Evolutionary conservation across 345 rosid genomes (phyloP).

Genomic region (Theobroma cacao): DNA sequence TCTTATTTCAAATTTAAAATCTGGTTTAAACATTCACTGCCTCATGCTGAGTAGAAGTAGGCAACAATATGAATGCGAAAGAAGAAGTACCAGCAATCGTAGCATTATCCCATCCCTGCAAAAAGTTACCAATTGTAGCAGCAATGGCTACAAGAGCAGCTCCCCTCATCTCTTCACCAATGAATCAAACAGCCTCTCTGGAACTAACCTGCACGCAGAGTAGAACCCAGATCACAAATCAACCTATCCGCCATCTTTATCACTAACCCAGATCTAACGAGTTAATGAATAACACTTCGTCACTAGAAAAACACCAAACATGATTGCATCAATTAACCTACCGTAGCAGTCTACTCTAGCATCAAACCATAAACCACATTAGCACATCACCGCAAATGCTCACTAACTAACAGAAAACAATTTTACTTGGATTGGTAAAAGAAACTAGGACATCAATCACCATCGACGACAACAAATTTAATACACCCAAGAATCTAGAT

Average conservation of each 20-base stretch:
- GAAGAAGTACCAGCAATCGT: constrained; percentile 81
- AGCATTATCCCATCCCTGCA: constrained; percentile 99
- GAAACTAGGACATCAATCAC: neutral
- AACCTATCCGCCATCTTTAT: constrained; percentile 4
- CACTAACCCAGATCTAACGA: neutral
- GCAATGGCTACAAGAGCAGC: constrained; percentile 89
- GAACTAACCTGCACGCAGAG: constrained; percentile 26
- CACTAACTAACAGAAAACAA: neutral
- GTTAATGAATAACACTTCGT: neutral
- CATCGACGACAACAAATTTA: neutral
- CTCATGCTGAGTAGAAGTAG: neutral
- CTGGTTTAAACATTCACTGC: neutral
- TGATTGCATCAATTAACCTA: neutral
- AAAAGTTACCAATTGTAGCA: constrained; percentile 88
- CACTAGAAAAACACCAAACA: neutral
- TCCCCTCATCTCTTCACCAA: constrained; percentile 56
- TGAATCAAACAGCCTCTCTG: constrained; percentile 17
- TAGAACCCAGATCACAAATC: constrained; percentile 12
- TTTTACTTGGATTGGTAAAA: neutral
- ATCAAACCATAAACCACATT: neutral
- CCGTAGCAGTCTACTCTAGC: neutral
- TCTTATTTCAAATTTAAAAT: neutral
- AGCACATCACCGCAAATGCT: neutral
- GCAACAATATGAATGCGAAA: neutral
- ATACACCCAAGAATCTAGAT: constrained; percentile 2